Evolutionary conservation across 495 filamentous ascomycete species (phyloP).

Genomic region (Penicillium parvum): DNA sequence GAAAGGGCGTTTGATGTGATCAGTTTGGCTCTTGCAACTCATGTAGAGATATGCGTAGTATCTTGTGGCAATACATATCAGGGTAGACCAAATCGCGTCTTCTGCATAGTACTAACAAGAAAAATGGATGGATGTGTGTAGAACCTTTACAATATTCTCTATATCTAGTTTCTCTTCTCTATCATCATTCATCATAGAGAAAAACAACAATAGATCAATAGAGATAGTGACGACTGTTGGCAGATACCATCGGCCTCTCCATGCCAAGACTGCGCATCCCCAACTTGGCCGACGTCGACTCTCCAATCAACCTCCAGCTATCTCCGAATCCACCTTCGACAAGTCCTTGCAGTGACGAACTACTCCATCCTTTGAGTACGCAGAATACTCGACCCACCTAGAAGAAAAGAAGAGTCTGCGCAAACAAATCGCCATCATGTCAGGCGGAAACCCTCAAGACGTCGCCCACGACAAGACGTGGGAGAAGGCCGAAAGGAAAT

Average conservation of each 20-base stretch:
- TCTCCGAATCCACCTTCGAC: slow-evolving; percentile 3
- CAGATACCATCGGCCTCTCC: slow-evolving; percentile 14
- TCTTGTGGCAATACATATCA: too few relatives aligned
- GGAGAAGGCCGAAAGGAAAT: slow-evolving; percentile 37
- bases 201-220: too few relatives aligned
- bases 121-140: too few relatives aligned
- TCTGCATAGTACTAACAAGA: too few relatives aligned
- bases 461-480: slow-evolving; percentile 29
- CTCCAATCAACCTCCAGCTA: slow-evolving; percentile 22
- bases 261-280: slow-evolving; percentile 30
- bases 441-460: slow-evolving; percentile 14
- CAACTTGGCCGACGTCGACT: slow-evolving; percentile 18
- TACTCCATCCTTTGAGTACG: background rate
- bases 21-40: too few relatives aligned
- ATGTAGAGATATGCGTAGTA: too few relatives aligned
- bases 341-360: background rate
- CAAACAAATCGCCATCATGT: slow-evolving; percentile 3
- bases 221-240: background rate
- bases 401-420: background rate
- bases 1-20: too few relatives aligned
- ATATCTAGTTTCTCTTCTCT: too few relatives aligned
- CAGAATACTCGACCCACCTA: too few relatives aligned
- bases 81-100: too few relatives aligned
- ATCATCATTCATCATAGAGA: too few relatives aligned
- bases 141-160: too few relatives aligned